Evolutionary conservation across 2,329 filamentous ascomycete species (phyloP).

Genomic region (Incumbomyces delicatus): DNA sequence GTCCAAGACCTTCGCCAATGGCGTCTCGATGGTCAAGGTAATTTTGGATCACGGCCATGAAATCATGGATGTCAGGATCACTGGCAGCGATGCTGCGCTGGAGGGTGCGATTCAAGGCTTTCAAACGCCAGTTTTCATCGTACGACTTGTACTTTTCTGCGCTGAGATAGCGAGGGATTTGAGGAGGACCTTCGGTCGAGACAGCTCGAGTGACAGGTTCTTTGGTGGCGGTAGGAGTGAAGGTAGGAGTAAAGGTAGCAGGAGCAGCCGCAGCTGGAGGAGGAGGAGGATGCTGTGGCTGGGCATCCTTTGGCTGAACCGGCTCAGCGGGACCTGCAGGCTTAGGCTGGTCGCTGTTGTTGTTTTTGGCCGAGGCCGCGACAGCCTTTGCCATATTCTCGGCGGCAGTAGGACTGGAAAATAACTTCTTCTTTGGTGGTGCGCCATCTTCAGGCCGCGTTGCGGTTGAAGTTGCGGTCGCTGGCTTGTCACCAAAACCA

Average conservation of each 20-base stretch:
- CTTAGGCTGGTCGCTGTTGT: too few species aligned
- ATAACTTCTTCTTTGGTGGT: slow-evolving; percentile 7
- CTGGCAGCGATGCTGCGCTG: slow-evolving; percentile 24
- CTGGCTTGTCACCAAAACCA: background rate
- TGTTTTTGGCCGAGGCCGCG: background rate
- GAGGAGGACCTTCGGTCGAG: slow-evolving; percentile 16
- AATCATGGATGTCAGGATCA: slow-evolving; percentile 26
- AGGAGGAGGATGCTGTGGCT: background rate
- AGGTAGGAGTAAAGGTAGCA: too few species aligned
- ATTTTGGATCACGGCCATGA: slow-evolving; percentile 28
- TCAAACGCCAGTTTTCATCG: slow-evolving; percentile 24
- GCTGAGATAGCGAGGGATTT: slow-evolving; percentile 14
- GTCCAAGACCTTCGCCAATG: slow-evolving; percentile 27
- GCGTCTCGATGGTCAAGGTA: slow-evolving; percentile 31
- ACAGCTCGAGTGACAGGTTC: slow-evolving; percentile 13
- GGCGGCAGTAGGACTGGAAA: background rate
- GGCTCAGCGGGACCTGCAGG: background rate
- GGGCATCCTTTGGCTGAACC: background rate
- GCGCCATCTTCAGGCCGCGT: background rate
- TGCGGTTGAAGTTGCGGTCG: background rate
- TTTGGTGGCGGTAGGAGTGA: too few species aligned
- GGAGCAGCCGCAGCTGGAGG: background rate
- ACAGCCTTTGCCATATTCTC: background rate
- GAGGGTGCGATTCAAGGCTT: slow-evolving; percentile 28
- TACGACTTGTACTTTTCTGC: slow-evolving; percentile 19